Percentiles rank a stretch among this genome's conserved stretches.
Conservation (phyloP, 176 grass and related monocot species). For the Oryza longistaminata region DNA sequence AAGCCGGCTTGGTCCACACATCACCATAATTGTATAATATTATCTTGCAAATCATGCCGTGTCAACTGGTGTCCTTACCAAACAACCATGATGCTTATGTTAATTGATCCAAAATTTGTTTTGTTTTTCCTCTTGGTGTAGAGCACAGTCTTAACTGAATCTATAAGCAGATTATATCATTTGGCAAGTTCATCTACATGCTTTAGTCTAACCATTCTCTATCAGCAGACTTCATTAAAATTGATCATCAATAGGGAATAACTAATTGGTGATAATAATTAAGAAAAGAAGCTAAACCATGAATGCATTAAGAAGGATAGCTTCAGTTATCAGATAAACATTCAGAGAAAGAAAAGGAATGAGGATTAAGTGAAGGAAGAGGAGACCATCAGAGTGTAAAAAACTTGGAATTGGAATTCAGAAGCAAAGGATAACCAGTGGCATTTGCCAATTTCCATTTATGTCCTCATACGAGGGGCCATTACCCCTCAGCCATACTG, state of each 20-base stretch:
- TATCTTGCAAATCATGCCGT: not conserved
- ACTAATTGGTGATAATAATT: not conserved
- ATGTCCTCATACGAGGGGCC: not conserved
- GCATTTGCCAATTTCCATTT: constrained; percentile 37
- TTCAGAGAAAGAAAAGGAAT: not conserved
- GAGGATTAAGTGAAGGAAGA: not conserved
- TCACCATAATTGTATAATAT: constrained; percentile 22
- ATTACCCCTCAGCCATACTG: not conserved
- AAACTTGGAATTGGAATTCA: not conserved
- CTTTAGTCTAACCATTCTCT: not conserved
- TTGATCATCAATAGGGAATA: not conserved
- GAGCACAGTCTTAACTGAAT: not conserved
- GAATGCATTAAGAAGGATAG: not conserved
- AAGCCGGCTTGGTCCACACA: constrained; percentile 10
- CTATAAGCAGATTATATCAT: not conserved
- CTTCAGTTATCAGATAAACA: not conserved
- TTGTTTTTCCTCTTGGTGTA: not conserved
- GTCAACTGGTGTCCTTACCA: not conserved
- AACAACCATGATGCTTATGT: not conserved
- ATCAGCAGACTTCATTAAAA: not conserved
- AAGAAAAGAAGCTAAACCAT: not conserved
- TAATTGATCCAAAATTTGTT: not conserved
- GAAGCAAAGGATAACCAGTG: constrained; percentile 15
- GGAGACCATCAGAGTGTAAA: not conserved
- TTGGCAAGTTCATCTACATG: not conserved